Evolutionary conservation across 164 flowering plant species (phyloP).

Genomic region (grape (Vitis vinifera)): DNA sequence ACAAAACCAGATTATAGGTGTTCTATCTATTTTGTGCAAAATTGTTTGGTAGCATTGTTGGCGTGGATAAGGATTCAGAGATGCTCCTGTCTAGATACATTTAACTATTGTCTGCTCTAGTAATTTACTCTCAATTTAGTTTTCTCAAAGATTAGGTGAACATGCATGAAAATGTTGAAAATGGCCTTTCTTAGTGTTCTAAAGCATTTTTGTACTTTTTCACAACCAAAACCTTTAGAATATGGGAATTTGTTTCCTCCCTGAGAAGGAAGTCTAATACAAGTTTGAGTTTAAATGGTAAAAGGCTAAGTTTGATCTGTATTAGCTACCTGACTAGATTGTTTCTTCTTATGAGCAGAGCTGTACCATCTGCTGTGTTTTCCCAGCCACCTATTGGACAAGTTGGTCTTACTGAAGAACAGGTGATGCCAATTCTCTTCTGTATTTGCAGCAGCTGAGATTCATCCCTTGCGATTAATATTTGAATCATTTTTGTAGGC

Average conservation of each 20-base stretch:
- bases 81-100: too few species aligned
- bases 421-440: conserved; percentile 44
- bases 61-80: not conserved
- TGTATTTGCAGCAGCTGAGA: conserved; percentile 3
- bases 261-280: not conserved
- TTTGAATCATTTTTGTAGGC: conserved; percentile 54
- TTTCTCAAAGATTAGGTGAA: too few species aligned
- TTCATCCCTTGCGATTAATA: not conserved
- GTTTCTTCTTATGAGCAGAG: conserved; percentile 37
- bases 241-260: not conserved
- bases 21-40: not conserved
- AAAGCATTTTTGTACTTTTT: too few species aligned
- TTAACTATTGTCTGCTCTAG: not conserved
- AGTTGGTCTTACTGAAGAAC: conserved; percentile 96
- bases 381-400: conserved; percentile 96
- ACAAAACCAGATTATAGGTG: conserved; percentile 82
- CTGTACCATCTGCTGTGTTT: conserved; percentile 91
- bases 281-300: not conserved
- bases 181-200: too few species aligned
- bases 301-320: not conserved
- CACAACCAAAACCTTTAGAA: too few species aligned
- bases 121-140: too few species aligned
- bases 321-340: not conserved
- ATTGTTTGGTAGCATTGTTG: not conserved
- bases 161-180: too few species aligned